phyloP scores from a whole-genome alignment of 2,329 filamentous ascomycete genomes.

The Talaromyces islandicus region DNA sequence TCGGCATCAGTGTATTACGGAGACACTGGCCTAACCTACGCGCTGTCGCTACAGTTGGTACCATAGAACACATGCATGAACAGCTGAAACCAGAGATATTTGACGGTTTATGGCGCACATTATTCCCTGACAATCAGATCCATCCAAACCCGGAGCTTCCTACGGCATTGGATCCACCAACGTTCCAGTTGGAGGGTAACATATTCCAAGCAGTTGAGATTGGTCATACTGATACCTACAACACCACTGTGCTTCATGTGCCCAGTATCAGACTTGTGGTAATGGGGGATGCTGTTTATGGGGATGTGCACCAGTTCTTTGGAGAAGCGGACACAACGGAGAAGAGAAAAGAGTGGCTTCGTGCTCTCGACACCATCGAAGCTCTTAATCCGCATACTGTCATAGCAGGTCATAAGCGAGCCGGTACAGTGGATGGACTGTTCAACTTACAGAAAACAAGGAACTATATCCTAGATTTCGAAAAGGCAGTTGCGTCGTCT shows the following conservation, averaged over 20 bases:
- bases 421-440: conserved; percentile 20
- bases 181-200: conserved; percentile 12
- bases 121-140: neutral
- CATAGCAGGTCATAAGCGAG: conserved; percentile 25
- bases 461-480: conserved; percentile 22
- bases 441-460: conserved; percentile 21
- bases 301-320: conserved; percentile 30
- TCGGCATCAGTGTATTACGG: conserved; percentile 25
- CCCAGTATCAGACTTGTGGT: conserved; percentile 30
- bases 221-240: conserved; percentile 23
- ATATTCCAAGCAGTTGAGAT: conserved; percentile 17
- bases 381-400: conserved; percentile 26
- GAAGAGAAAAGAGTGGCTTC: conserved; percentile 28
- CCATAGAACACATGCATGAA: conserved; percentile 16
- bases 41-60: conserved; percentile 15
- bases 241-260: conserved; percentile 30
- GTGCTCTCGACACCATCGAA: conserved; percentile 25
- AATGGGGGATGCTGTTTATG: conserved; percentile 36
- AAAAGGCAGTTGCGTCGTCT: neutral
- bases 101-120: neutral
- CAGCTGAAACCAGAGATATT: conserved; percentile 6
- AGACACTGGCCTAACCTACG: conserved; percentile 22
- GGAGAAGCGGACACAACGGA: conserved; percentile 27
- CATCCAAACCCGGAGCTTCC: neutral
- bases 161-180: neutral